Evolutionary conservation across 352 stramenopile genomes (phyloP), one percentile per base, ranked within the genome.

Genomic region (Albugo candida): DNA sequence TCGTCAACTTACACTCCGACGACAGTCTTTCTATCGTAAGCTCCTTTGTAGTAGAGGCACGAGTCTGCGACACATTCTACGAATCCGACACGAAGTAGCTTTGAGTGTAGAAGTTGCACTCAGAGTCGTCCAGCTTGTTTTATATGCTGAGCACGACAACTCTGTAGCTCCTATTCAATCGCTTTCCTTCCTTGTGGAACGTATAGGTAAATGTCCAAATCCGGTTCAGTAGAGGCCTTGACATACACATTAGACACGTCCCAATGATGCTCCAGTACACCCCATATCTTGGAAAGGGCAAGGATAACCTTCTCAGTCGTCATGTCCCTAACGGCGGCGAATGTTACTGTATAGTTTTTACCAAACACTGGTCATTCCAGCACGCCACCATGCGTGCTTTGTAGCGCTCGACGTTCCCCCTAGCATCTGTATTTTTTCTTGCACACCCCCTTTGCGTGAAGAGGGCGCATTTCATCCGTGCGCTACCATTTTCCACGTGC

Each of bases 1-100:
- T 74, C 64, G 20, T 68, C 64, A 0, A 63, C 54, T 41, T 63
- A 66, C 0, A 54, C 42, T 0, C 49, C 60, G 0, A 63, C 49
- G 1, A 64, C 12, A 8, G 3, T 24, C 17, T 24, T 43, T 3
- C 20, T 8, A 24, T 8, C 38, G 3, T 24, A 10, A 43, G 3
- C 3, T 10, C 20, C 17, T 8, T 24, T 19, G 38, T 43, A 43
- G 8, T 43, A 43, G 38, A 43, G 17, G 3, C 38, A 43, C 17
- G 38, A 21, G 8, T 43, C 38, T 21, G 38, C 8, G 17, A 21
- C 19, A 8, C 38, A 21, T n/a, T 8, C 3, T 19, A 24, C 8
- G 19, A 43, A 43, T 3, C 38, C 8, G 8, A 8, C 19, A 10
- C 19, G 2, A 10, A 43, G 17, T 19, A 53, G 17, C n/a, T 36